Evolutionary conservation across 257 asterid species (phyloP), one percentile per base, ranked within the genome.

Genomic region (Craterostigma plantagineum): DNA sequence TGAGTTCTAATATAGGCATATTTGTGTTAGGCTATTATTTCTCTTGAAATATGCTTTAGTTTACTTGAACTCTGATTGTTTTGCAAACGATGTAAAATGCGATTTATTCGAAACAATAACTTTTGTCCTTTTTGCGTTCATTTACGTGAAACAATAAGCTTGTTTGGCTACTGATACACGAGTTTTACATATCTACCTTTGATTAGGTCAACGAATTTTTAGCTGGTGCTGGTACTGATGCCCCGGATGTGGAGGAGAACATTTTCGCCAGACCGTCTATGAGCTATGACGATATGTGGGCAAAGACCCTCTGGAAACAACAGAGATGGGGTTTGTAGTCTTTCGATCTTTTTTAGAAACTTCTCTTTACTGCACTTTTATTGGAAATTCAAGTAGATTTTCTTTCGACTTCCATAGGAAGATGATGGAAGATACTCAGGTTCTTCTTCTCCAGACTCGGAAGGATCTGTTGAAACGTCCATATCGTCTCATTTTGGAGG

Each of bases 211-310:
- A 79, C 62, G 95, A 90, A 67, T 90, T 83, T 64, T 77, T 90
- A 52, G 86, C 94, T 68, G 99, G 99, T 67, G 95, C 92, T 56
- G 99, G 99, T 49, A 79, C 99, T 38, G 95, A 90, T 72, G 99
- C 99, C 47, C 99, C 99, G 42, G 99, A 90, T 58, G 99, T 90
- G 50, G 99, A 90, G 64, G 96, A 90, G 67, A 79, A 90, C 66
- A 58, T 71, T 54, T 66, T 72, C 50, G 73, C 99, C 49, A 76
- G 99, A 57, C 91, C 84, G 56, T 90, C 99, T 43, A 77, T 73
- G 77, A 90, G 92, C 65, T 83, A 83, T 50, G 95, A 90, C 60
- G 99, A 90, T 70, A 79, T 90, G 99, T 90, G 99, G 99, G 99
- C 99, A 37, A 90, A 90, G 81, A 79, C 95, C 23, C 92, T 90